Evolutionary conservation across 2,329 filamentous ascomycete species (phyloP).

Genomic region (Didymellaceae sp.): DNA sequence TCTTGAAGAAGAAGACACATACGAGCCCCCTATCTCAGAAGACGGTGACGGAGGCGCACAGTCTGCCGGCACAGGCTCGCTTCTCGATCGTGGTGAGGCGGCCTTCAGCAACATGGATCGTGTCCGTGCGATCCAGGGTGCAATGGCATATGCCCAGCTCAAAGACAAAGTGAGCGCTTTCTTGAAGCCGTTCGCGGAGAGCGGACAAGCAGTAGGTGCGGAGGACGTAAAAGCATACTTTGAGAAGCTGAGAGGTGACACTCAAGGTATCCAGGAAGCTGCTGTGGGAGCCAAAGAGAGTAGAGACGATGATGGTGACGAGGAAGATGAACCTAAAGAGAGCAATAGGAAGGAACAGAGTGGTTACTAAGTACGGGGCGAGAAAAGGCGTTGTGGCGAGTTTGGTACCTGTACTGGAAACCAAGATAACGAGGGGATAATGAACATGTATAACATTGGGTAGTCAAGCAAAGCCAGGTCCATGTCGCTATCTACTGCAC

Average conservation of each 20-base stretch:
- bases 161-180: slow-evolving; percentile 97
- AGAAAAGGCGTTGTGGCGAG: not conserved
- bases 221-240: slow-evolving; percentile 98
- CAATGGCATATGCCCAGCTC: slow-evolving; percentile 97
- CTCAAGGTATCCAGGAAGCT: slow-evolving; percentile 65
- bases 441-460: not conserved
- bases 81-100: slow-evolving; percentile 91
- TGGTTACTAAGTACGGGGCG: slow-evolving; percentile 40
- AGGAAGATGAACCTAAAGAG: slow-evolving; percentile 32
- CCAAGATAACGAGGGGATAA: slow-evolving; percentile 3
- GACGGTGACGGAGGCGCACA: slow-evolving; percentile 60
- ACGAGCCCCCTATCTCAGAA: slow-evolving; percentile 84
- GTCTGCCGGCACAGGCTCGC: slow-evolving; percentile 74
- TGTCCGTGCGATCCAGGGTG: slow-evolving; percentile 88
- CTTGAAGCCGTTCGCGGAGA: slow-evolving; percentile 91
- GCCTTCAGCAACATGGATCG: slow-evolving; percentile 91
- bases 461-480: not conserved
- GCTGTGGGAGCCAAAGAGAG: slow-evolving; percentile 39
- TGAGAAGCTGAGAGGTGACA: slow-evolving; percentile 89
- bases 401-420: slow-evolving; percentile 3
- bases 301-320: slow-evolving; percentile 27
- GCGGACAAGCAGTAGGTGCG: slow-evolving; percentile 83
- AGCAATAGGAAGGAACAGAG: slow-evolving; percentile 49
- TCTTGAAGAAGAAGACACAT: slow-evolving; percentile 91
- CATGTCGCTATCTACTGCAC: no score